Percentiles rank a stretch among this genome's conserved stretches.
phyloP scores from a whole-genome alignment of 768 basidiomycete species.

The Leccinum variicolor region DNA sequence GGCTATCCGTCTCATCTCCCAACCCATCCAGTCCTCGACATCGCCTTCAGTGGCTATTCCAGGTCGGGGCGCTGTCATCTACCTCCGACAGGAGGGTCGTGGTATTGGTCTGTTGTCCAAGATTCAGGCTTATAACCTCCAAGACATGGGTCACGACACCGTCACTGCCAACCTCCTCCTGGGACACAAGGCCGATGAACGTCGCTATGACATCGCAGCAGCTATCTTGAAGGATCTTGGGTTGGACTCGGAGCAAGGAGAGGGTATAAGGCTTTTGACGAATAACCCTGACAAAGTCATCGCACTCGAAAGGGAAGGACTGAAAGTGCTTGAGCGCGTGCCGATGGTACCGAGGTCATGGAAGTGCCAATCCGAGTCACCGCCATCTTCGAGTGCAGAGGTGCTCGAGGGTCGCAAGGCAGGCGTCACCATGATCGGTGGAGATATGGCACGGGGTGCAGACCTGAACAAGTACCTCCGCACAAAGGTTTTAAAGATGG shows the following conservation, averaged over 20 bases:
- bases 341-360: constrained; percentile 95
- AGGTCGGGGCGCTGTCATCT: constrained; percentile 89
- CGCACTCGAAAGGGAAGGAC: constrained; percentile 79
- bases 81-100: constrained; percentile 95
- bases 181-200: constrained; percentile 91
- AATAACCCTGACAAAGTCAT: constrained; percentile 98
- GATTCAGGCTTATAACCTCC: constrained; percentile 95
- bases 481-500: constrained; percentile 97
- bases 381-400: neutral
- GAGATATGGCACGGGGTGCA: constrained; percentile 67
- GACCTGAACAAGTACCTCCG: constrained; percentile 94
- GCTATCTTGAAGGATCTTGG: constrained; percentile 89
- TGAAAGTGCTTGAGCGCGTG: constrained; percentile 79
- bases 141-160: constrained; percentile 98
- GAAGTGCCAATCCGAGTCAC: constrained; percentile 35
- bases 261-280: constrained; percentile 78
- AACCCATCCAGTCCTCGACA: constrained; percentile 53
- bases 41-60: constrained; percentile 47
- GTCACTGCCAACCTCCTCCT: constrained; percentile 95
- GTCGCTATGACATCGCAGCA: constrained; percentile 87
- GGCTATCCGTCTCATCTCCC: constrained; percentile 85
- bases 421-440: constrained; percentile 82
- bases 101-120: constrained; percentile 96
- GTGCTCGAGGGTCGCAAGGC: constrained; percentile 35
- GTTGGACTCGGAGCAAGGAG: constrained; percentile 53